Evolutionary conservation across 2,329 filamentous ascomycete species (phyloP), one percentile per base, ranked within the genome.

Genomic region (Ophiostoma populinum): DNA sequence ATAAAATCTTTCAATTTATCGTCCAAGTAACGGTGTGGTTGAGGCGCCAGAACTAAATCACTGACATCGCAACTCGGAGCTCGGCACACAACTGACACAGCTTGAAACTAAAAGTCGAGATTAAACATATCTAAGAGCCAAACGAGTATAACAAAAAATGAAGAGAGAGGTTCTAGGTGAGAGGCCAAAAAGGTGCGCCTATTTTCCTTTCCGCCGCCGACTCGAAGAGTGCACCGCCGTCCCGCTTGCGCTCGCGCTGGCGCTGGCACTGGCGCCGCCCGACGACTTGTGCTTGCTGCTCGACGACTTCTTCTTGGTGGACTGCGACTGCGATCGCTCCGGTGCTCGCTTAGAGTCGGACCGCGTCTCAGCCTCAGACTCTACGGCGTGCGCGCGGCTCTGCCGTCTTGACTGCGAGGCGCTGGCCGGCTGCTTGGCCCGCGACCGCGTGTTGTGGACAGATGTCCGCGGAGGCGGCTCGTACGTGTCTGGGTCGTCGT

Each of bases 301-400:
- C 5, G 36, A 19, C 10, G 40, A 32, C 6, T 37, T 19, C 29
- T 40, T 42, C 9, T 48, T 41, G 16, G 56, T 52, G 25, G 40
- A 40, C 17, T 34, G n/a, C 12, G 40, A 28, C 32, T 20, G 31
- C 17, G 37, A 22, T 16, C 32, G 37, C 10, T 37, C 36, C 0
- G 22, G 31, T 35, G 38, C 28, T 35, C 46, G 36, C 19, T 48
- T 42, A 12, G 40, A 42, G 7, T 44, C 36, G 15, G 37, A 24
- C 37, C 34, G 18, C 13, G 35, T n/a, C 22, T 38, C 32, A 4
- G 25, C 10, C n/a, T 36, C 39, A 7, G 40, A 35, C 8, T 30
- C 43, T 44, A 37, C 47, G 30, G 30, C 49, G 29, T 53, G 53
- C 39, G 59, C 55, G 6, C 59, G 52, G 32, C 55, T 54, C n/a